A percentile compares a stretch with the other conserved stretches of the same genome.
phyloP scores from a whole-genome alignment of 108 stramenopile genomes.

The Mayamaea pseudoterrestris region DNA sequence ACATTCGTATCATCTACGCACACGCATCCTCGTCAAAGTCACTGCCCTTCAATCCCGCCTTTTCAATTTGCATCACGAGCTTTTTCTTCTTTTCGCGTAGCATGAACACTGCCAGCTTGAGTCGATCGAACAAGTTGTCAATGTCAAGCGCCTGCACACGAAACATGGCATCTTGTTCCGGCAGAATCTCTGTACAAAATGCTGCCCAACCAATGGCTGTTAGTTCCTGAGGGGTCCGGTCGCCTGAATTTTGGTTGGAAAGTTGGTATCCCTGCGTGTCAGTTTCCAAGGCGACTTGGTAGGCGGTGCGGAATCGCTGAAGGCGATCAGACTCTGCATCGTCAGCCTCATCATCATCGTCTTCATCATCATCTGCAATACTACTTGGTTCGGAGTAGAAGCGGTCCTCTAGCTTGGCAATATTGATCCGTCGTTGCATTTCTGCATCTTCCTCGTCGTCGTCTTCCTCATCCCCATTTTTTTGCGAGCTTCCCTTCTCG shows the following conservation, averaged over 20 bases:
- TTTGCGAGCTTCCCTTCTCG: too few relatives aligned
- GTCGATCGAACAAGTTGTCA: constrained; percentile 39
- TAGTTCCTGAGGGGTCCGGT: constrained; percentile 48
- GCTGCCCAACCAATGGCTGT: constrained; percentile 75
- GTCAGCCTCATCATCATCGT: constrained; percentile 28
- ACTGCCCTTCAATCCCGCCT: constrained; percentile 16
- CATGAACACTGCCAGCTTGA: constrained; percentile 58
- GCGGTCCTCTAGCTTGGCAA: constrained; percentile 50
- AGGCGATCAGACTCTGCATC: constrained; percentile 18
- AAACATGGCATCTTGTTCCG: constrained; percentile 30
- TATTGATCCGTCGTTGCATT: constrained; percentile 42
- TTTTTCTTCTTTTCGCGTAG: constrained; percentile 41
- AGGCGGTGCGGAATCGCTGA: constrained; percentile 17
- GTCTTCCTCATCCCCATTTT: constrained; percentile 14
- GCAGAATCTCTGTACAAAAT: constrained; percentile 39
- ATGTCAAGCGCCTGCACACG: constrained; percentile 61
- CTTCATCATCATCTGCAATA: constrained; percentile 10
- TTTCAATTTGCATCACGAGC: constrained; percentile 37
- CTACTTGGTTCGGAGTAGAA: constrained; percentile 10
- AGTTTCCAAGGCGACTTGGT: constrained; percentile 18
- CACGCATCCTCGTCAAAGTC: constrained; percentile 8
- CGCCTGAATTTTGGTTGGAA: background rate
- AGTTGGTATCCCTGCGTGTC: constrained; percentile 34
- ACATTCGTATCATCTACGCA: too few relatives aligned
- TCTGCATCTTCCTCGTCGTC: constrained; percentile 23